phyloP scores from a whole-genome alignment of 345 rosid species.

The Citrus cavaleriei region DNA sequence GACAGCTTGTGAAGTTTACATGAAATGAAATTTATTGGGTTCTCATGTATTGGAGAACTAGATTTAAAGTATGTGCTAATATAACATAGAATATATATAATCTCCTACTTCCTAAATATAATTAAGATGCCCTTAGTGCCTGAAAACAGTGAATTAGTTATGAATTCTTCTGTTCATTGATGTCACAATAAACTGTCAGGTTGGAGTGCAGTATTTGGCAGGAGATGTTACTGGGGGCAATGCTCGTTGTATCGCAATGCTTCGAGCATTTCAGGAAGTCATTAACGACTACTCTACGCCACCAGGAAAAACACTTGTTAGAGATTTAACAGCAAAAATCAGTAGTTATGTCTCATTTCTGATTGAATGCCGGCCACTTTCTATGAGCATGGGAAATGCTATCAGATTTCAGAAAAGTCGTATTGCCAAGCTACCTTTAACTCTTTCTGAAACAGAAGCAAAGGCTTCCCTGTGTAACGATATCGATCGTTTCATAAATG shows the following conservation, averaged over 20 bases:
- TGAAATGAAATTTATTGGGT: not conserved
- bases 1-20: not conserved
- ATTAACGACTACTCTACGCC: conserved; percentile 66
- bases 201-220: conserved; percentile 65
- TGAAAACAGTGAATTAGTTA: not conserved
- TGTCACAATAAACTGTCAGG: conserved; percentile 31
- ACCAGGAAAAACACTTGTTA: conserved; percentile 45
- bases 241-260: conserved; percentile 84
- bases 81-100: not conserved
- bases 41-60: not conserved
- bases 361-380: conserved; percentile 71
- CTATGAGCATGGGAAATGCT: conserved; percentile 92
- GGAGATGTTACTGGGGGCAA: conserved; percentile 70
- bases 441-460: conserved; percentile 60
- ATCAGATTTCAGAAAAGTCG: conserved; percentile 70
- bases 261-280: conserved; percentile 69
- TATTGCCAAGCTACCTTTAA: conserved; percentile 54
- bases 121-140: not conserved
- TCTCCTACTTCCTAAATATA: not conserved
- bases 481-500: conserved; percentile 61
- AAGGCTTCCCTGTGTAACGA: conserved; percentile 50
- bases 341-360: conserved; percentile 66
- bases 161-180: not conserved
- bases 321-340: conserved; percentile 64
- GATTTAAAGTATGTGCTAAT: not conserved